Percentiles rank a stretch among this genome's conserved stretches.
Evolutionary conservation across 2,329 filamentous ascomycete genomes (phyloP).

Genomic region (Penicillium sp.): DNA sequence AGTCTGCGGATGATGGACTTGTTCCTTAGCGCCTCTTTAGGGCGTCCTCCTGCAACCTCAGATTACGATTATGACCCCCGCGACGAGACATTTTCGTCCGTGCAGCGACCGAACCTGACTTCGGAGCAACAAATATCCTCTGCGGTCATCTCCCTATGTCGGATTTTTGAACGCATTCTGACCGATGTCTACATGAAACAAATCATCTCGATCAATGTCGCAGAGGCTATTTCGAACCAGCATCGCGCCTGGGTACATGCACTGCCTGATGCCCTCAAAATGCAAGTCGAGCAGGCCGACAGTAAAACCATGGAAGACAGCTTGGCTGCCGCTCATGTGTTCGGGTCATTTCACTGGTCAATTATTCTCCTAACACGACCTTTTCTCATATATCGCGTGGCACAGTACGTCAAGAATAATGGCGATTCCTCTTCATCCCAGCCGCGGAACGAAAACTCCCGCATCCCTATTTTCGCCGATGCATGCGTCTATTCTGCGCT

Average conservation of each 20-base stretch:
- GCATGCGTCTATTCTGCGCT: conserved; percentile 44
- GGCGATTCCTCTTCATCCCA: conserved; percentile 20
- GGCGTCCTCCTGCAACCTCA: conserved; percentile 49
- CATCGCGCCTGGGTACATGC: conserved; percentile 41
- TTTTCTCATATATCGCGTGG: conserved; percentile 49
- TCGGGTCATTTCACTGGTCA: conserved; percentile 50
- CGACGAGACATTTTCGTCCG: conserved; percentile 34
- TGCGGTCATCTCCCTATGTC: conserved; percentile 43
- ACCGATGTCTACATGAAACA: conserved; percentile 42
- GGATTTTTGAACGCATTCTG: conserved; percentile 41
- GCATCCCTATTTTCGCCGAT: conserved; percentile 33
- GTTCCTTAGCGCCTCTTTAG: conserved; percentile 48
- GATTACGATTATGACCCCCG: conserved; percentile 44
- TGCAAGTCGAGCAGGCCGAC: conserved; percentile 44
- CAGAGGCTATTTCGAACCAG: conserved; percentile 40
- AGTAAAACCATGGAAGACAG: conserved; percentile 32
- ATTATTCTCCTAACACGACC: conserved; percentile 51
- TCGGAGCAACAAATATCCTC: conserved; percentile 43
- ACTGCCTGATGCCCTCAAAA: conserved; percentile 42
- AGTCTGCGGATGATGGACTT: conserved; percentile 49
- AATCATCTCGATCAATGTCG: conserved; percentile 40
- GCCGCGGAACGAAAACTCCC: conserved; percentile 24
- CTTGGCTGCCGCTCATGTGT: conserved; percentile 46
- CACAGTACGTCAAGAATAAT: conserved; percentile 34
- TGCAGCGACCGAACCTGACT: conserved; percentile 11